Evolutionary conservation across 495 filamentous ascomycete species (phyloP).

Genomic region (Annulohypoxylon bovei): DNA sequence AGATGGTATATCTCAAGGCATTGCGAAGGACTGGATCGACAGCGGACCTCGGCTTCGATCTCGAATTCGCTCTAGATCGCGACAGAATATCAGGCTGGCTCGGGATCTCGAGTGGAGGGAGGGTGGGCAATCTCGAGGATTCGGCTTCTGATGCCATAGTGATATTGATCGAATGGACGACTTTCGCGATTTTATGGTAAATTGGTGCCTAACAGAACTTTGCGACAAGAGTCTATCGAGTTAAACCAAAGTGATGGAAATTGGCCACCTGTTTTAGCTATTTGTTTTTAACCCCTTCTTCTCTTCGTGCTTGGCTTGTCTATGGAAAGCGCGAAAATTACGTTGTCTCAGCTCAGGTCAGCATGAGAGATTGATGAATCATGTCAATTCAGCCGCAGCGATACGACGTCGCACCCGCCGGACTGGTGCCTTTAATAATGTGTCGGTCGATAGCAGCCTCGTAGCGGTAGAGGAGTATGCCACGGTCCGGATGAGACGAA

Average conservation of each 20-base stretch:
- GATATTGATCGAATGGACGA: neutral
- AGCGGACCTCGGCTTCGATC: slow-evolving; percentile 50
- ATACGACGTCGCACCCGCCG: slow-evolving; percentile 32
- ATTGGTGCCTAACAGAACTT: slow-evolving; percentile 24
- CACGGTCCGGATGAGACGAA: slow-evolving; percentile 6
- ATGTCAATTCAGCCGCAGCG: slow-evolving; percentile 28
- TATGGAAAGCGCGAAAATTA: neutral
- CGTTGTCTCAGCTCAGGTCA: slow-evolving; percentile 6
- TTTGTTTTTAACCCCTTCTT: neutral
- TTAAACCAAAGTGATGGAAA: slow-evolving; percentile 1
- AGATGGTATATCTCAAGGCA: slow-evolving; percentile 83
- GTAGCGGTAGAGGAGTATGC: slow-evolving; percentile 9
- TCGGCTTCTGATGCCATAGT: slow-evolving; percentile 48
- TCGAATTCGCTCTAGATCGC: slow-evolving; percentile 36
- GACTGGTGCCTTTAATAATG: neutral
- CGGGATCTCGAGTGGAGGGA: slow-evolving; percentile 40
- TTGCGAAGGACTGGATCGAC: slow-evolving; percentile 75
- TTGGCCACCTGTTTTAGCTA: too few species aligned
- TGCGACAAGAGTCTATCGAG: neutral
- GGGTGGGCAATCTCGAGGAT: slow-evolving; percentile 32
- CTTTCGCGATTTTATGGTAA: neutral
- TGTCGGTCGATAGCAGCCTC: slow-evolving; percentile 10
- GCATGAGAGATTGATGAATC: neutral
- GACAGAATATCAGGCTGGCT: slow-evolving; percentile 18
- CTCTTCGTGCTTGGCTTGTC: neutral